These are phyloP conservation scores for Globisporangium nodosum DNA, from an alignment of 352 stramenopile genomes.

Conservation along the genomic window DNA sequence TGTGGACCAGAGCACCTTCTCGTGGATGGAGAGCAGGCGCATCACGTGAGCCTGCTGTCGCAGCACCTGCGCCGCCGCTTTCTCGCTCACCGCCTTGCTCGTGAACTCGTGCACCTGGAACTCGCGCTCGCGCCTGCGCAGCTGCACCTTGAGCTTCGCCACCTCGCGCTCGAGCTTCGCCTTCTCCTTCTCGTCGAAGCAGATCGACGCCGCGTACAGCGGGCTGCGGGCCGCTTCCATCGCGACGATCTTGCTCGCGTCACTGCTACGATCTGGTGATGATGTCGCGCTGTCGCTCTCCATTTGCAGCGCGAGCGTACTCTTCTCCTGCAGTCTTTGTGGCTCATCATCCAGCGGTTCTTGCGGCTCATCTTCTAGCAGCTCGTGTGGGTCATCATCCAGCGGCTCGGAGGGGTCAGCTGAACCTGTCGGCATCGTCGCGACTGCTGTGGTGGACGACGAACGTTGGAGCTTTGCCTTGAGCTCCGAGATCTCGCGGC, in stretches of 20 bases:
- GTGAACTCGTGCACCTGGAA: constrained; percentile 16
- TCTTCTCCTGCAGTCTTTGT: background rate
- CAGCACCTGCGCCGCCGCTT: constrained; percentile 5
- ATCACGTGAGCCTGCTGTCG: constrained; percentile 24
- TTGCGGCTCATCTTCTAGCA: background rate
- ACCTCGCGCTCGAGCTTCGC: constrained; percentile 30
- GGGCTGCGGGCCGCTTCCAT: background rate
- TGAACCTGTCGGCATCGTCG: background rate
- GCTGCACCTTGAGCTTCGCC: constrained; percentile 24
- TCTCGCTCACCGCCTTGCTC: constrained; percentile 10
- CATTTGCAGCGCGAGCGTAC: background rate
- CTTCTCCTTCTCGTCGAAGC: constrained; percentile 30
- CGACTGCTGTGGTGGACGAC: background rate
- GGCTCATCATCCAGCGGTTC: no score
- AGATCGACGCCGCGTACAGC: constrained; percentile 14
- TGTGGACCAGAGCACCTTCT: constrained; percentile 16
- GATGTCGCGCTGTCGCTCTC: background rate
- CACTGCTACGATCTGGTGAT: background rate
- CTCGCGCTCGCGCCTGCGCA: constrained; percentile 32
- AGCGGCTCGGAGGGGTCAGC: no score
- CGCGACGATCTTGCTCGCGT: background rate
- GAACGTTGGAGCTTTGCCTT: constrained; percentile 22
- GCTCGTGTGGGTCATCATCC: no score
- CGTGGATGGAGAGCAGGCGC: constrained; percentile 30
- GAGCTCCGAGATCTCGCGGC: constrained; percentile 35